A percentile compares a stretch with the other conserved stretches of the same genome.
Evolutionary conservation across 2,329 filamentous ascomycete genomes (phyloP).

Genomic region (Fragosphaeria purpurea): DNA sequence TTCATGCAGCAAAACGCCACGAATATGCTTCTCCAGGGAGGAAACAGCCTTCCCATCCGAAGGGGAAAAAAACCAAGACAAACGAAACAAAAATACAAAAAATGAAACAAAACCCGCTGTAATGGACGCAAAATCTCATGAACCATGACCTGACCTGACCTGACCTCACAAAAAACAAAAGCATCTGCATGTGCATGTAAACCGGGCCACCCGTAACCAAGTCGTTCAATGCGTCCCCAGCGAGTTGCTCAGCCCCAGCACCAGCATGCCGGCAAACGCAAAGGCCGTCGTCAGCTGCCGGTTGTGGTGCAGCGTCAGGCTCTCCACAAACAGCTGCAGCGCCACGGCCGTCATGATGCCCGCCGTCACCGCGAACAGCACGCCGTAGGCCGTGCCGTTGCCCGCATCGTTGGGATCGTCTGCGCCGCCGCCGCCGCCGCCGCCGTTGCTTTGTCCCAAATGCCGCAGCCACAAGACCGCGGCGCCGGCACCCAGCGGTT

Average conservation of each 20-base stretch:
- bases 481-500: constrained; percentile 75
- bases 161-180: too few species aligned
- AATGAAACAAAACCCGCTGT: neutral
- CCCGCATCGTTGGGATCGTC: constrained; percentile 37
- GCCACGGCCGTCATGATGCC: constrained; percentile 95
- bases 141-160: too few species aligned
- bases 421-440: constrained; percentile 46
- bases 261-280: constrained; percentile 76
- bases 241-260: constrained; percentile 77
- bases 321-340: constrained; percentile 80
- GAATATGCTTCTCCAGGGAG: too few species aligned
- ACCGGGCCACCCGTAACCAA: too few species aligned
- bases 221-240: constrained; percentile 47
- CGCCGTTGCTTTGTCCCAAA: constrained; percentile 38
- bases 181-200: too few species aligned
- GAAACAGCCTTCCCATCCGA: neutral
- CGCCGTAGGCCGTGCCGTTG: constrained; percentile 56
- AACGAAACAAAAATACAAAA: neutral
- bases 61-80: neutral
- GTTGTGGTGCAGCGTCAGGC: constrained; percentile 71
- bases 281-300: constrained; percentile 67
- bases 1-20: too few species aligned
- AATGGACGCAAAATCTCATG: too few species aligned
- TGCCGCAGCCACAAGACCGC: constrained; percentile 81
- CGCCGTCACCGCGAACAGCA: constrained; percentile 78